Base-by-base conservation (phyloP, 768 basidiomycete species). In the Termitomyces sp. region DNA sequence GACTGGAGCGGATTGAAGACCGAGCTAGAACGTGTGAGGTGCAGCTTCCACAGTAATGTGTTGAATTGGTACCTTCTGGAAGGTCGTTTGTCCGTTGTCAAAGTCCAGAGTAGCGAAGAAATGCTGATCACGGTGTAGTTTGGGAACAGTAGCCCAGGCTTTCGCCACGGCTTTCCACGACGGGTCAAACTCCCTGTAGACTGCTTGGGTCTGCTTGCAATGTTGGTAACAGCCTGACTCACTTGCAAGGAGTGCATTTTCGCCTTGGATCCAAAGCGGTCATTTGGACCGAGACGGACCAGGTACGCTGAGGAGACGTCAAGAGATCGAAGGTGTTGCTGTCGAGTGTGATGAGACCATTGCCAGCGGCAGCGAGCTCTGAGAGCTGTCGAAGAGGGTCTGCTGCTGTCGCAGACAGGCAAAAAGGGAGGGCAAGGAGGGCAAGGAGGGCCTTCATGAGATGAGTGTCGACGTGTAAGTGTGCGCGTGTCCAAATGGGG, bases 61-160 rank as follows among this genome's bases (percentile, higher is more conserved):
- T 58, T 67, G 27, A 21, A 40, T 28, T 9, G 17, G 6, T 51
- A 92, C 94, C 77, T 83, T 85, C 73, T 90, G 86, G 75, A 96
- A 99, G 43, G 93, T 79, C 1, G 74, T 70, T 54, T 83, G 78
- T 8, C 83, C 87, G 37, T 89, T 78, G 65, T 90, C 84, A 67
- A 97, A 98, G 71, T 99, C 97, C 30, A 93, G 69, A 12, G 86
- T 87, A 9, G 85, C 97, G 66, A 98, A 99, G 82, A 98, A 95
- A 70, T 98, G 95, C 54, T 77, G 75, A 68, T 91, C 79, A 41
- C 87, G 81, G n/a, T 88, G 72, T 21, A 75, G 76, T 55, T 78
- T 63, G 8, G 89, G 71, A 9, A 80, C 79, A 14, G 76, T 76
- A 3, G 80, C 68, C 94, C 94, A 98, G n/a, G 91, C 84, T 64